These are phyloP conservation scores for Entomortierella lignicola DNA, from an alignment of 192 early-diverging fungal species.

Conservation along the genomic window DNA sequence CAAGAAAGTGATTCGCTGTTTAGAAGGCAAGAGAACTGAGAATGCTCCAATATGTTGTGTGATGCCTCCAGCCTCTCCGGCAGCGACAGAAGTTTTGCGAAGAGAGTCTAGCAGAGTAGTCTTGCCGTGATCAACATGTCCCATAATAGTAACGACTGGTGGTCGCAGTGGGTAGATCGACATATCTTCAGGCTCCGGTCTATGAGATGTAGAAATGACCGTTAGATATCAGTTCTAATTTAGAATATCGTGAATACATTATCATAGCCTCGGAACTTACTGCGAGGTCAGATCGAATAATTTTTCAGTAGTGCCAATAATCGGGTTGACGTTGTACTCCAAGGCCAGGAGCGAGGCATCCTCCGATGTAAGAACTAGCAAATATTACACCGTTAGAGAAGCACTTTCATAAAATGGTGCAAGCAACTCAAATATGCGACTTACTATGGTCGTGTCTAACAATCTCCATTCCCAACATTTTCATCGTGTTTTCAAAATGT, in stretches of 20 bases:
- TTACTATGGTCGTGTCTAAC: conserved; percentile 76
- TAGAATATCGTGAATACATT: too few species aligned
- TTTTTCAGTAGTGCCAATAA: conserved; percentile 67
- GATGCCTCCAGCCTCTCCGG: conserved; percentile 95
- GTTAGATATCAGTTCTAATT: not conserved
- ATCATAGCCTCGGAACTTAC: too few species aligned
- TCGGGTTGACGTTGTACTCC: conserved; percentile 89
- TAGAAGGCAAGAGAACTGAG: conserved; percentile 76
- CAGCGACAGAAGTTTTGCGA: conserved; percentile 90
- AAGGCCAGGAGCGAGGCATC: conserved; percentile 87
- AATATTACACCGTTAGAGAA: not conserved
- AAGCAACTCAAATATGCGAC: conserved; percentile 9
- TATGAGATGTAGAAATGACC: conserved; percentile 11
- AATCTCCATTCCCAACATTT: conserved; percentile 83
- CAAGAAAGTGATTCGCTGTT: conserved; percentile 89
- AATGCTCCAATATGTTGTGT: conserved; percentile 99
- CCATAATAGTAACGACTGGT: conserved; percentile 98
- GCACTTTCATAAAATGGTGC: too few species aligned
- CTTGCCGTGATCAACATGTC: conserved; percentile 98
- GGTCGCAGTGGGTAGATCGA: conserved; percentile 78
- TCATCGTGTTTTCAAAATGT: conserved; percentile 78
- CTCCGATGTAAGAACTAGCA: conserved; percentile 80
- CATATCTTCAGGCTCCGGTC: conserved; percentile 79
- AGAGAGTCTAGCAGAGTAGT: conserved; percentile 94
- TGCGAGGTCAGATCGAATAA: conserved; percentile 67